Percentiles rank a stretch among this genome's conserved stretches.
Evolutionary conservation across 306 rosid species (phyloP).

Genomic region (Arachis hypogaea): DNA sequence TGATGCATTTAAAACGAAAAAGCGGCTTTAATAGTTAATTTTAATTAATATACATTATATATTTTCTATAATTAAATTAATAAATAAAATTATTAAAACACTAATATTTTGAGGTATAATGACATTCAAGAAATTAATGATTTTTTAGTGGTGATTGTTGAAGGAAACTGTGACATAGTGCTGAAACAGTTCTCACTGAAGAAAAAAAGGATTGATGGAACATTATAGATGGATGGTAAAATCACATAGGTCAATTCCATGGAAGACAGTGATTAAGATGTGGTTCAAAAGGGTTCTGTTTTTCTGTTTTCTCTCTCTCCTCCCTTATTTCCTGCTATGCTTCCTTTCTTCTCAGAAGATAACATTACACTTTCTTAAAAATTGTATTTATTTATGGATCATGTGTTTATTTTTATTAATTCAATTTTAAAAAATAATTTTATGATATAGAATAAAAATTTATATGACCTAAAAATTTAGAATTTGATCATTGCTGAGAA

Average conservation of each 20-base stretch:
- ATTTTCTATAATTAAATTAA: too few relatives aligned
- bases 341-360: not conserved
- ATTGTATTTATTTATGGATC: not conserved
- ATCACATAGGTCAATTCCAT: slow-evolving; percentile 26
- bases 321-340: not conserved
- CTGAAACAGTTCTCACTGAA: not conserved
- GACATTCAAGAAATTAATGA: not conserved
- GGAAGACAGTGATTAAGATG: slow-evolving; percentile 13
- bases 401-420: too few relatives aligned
- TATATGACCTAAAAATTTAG: too few relatives aligned
- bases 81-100: too few relatives aligned
- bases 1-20: too few relatives aligned
- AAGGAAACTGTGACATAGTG: not conserved
- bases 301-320: not conserved
- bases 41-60: too few relatives aligned
- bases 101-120: too few relatives aligned
- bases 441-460: too few relatives aligned
- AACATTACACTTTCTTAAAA: not conserved
- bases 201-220: slow-evolving; percentile 18
- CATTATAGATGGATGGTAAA: slow-evolving; percentile 6
- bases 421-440: too few relatives aligned
- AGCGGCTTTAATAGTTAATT: too few relatives aligned
- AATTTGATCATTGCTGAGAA: too few relatives aligned
- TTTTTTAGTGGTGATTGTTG: not conserved
- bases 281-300: not conserved